Evolutionary conservation across 805 yeast species (phyloP), one percentile per base, ranked within the genome.

Genomic region (Lipomyces kockii): DNA sequence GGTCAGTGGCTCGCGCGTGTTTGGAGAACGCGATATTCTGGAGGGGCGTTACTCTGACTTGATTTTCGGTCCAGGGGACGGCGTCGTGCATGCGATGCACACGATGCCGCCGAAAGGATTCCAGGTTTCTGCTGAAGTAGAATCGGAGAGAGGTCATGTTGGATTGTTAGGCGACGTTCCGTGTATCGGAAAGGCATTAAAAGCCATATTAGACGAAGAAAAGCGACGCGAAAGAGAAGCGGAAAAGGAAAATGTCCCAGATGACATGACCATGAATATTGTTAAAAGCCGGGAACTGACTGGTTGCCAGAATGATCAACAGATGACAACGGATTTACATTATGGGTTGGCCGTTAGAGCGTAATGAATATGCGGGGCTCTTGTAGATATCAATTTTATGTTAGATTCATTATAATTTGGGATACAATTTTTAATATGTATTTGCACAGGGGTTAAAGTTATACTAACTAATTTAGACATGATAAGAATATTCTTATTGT

Each of bases 41-140:
- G 82, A 84, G 52, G 97, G 97, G 2, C 84, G 86, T 70, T 92
- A 90, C 79, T 86, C 84, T 70, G 88, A 90, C 73, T 89, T 91
- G 73, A 86, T 84, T 73, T 92, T 91, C 74, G 97, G 97, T 0
- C 91, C 91, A 3, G 98, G 98, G 17, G 98, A 93, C 77, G 98
- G 98, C 55, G 97, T 93, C 22, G 91, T 91, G 0, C 90, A 90
- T 77, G 90, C 89, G 71, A 85, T 85, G 70, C 89, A 92, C 89
- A 78, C 90, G 60, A 85, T 92, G 85, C 98, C 97, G 0, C 90
- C 89, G 54, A 83, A 83, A 69, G 96, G 94, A 0, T 92, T 89
- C 74, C 87, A 89, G 2, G 73, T 90, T 1, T 90, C 83, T 14
- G 93, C 89, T 8, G 88, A 87, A 73, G 81, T 90, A 55, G 82